Evolutionary conservation across 2,329 filamentous ascomycete species (phyloP), one percentile per base, ranked within the genome.

Genomic region (Rutstroemia sp.): DNA sequence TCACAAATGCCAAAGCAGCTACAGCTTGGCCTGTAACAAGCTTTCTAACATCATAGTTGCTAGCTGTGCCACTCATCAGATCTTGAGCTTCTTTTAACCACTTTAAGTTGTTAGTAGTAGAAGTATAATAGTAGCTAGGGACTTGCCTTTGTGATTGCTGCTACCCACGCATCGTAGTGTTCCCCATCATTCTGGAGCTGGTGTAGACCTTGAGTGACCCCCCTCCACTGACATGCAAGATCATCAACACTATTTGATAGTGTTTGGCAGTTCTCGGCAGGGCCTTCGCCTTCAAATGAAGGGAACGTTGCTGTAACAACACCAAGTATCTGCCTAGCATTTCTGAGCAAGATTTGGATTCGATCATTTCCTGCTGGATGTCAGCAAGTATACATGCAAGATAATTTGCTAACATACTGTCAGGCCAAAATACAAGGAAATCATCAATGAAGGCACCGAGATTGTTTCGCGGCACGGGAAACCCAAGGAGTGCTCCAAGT

Each of bases 391-490:
- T 7, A 34, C 9, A n/a, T 49, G 3, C 18, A 30, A 14, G 7
- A n/a, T 21, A 34, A 21, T 23, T 12, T 16, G 44, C 14, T 19
- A 21, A 66, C 73, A 67, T 73, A 88, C 86, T 74, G 42, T 79
- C 70, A 12, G 80, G 69, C 91, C 91, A 97, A 61, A 97, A 82
- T 0, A 79, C 76, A 16, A 96, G 74, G 62, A 99, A 86, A 5
- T 90, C 83, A 0, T 82, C 77, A 49, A 97, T 90, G 59, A 96
- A 86, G 1, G 91, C 84, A 0, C 94, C 94, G 0, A 99, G 75
- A 61, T 91, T 97, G 68, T 99, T 99, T 70, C 85, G 83, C 0
- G 94, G 89, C 0, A 95, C 79, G 0, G 94, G 92, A 62, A 99
- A 87, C 0, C 92, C 92, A 46, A 99, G 78, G 30, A 99, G 75